phyloP scores from a whole-genome alignment of 306 rosid species.

The Malus sieversii region DNA sequence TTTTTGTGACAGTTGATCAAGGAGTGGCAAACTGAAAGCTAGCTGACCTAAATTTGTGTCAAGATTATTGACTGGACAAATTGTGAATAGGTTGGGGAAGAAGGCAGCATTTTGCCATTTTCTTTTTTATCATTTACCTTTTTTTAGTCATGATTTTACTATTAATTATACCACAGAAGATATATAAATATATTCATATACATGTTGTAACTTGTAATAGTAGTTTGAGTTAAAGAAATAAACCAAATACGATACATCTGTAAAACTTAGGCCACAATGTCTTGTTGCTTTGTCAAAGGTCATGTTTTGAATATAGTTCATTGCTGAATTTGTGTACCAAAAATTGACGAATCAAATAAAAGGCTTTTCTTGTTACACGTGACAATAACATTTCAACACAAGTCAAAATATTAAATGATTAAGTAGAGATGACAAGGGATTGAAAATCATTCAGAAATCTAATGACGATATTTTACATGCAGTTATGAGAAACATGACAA shows the following conservation, averaged over 20 bases:
- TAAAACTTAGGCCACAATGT: neutral
- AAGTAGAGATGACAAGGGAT: neutral
- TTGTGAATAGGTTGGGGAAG: conserved; percentile 27
- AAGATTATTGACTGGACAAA: conserved; percentile 3
- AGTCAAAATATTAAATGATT: neutral
- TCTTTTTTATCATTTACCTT: neutral
- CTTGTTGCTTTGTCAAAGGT: neutral
- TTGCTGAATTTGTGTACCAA: neutral
- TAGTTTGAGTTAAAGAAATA: neutral
- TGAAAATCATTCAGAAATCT: neutral
- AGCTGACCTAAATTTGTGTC: conserved; percentile 4
- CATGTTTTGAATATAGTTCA: neutral
- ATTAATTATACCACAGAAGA: neutral
- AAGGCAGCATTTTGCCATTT: neutral
- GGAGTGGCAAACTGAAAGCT: conserved; percentile 25
- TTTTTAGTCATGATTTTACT: neutral
- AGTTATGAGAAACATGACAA: neutral
- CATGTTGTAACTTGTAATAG: neutral
- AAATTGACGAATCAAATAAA: neutral
- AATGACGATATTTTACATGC: neutral
- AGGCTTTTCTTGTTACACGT: neutral
- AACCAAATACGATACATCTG: neutral
- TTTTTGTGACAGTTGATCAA: conserved; percentile 63
- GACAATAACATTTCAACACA: neutral
- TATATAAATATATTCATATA: neutral